Base-by-base conservation (phyloP, 257 asterid genomes). In the Dorcoceras hygrometricum region DNA sequence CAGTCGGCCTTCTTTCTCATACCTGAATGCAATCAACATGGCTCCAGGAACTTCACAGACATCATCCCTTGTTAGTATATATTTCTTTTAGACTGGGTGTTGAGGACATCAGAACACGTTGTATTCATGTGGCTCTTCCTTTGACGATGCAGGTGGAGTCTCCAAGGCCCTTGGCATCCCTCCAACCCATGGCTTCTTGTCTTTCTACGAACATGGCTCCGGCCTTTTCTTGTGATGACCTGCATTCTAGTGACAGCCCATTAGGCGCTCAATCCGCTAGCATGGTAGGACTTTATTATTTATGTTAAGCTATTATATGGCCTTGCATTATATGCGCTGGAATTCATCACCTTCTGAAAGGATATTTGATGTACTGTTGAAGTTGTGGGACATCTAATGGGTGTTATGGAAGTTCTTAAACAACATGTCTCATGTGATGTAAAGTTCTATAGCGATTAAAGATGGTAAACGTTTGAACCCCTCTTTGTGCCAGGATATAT, bases 31-130 rank as follows among this genome's bases (percentile, higher is more conserved):
- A 16, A 54, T 27, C 16, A 66, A 59, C 36, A 48, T 68, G 23
- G 70, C 78, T 32, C 63, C 68, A 25, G 76, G 77, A 66, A 70
- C 67, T 73, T 77, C 71, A 71, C 79, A 68, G 71, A 29, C 69
- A 58, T 67, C 79, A 9, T 68, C 79, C 65, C 78, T 75, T 67
- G 81, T 79, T 43, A 77, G 80, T 76, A 61, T 54, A 65, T 57
- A 54, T 24, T 6, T 8, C 73, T 50, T 31, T 9, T 32, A 55
- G 56, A 60, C 46, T 62, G 31, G 57, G 65, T 56, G 23, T 23
- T 39, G 14, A 24, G 34, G 50, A 55, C 55, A 25, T 22, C 22
- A 2, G 43, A 5, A 57, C 55, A 32, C 64, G 58, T 59, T 75
- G 59, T 4, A 66, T 67, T 23, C 54, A 65, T 65, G 66, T 34